phyloP scores from a whole-genome alignment of 148 eudicot species.

The Diospyros kaki region DNA sequence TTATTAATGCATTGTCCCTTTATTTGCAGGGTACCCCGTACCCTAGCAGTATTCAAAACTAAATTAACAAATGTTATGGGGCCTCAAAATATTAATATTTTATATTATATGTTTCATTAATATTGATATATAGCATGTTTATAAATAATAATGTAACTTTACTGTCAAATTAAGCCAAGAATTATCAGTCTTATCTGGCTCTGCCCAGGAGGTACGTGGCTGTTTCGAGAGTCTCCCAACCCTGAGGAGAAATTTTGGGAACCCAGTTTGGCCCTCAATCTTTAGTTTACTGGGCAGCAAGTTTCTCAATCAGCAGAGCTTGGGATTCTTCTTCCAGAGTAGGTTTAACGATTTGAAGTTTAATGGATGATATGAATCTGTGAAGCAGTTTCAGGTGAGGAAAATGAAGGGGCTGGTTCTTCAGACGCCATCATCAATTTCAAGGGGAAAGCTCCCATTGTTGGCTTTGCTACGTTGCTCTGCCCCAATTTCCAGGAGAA shows the following conservation, averaged over 20 bases:
- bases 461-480: constrained; percentile 17
- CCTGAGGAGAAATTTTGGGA: background rate
- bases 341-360: background rate
- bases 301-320: background rate
- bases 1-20: too few species aligned
- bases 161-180: too few species aligned
- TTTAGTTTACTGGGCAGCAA: background rate
- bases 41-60: too few species aligned
- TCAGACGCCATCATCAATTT: constrained; percentile 16
- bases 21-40: too few species aligned
- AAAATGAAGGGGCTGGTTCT: constrained; percentile 14
- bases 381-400: background rate
- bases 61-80: too few species aligned
- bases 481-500: constrained; percentile 11
- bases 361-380: constrained; percentile 2
- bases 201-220: background rate
- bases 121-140: too few species aligned
- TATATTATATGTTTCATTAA: too few species aligned
- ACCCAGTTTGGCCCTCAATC: background rate
- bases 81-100: too few species aligned
- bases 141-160: too few species aligned
- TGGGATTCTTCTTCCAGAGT: background rate
- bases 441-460: constrained; percentile 17
- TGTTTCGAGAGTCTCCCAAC: background rate
- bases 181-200: background rate